Conservation (phyloP, 2,329 filamentous ascomycete genomes). For the Clonostachys rosea region DNA sequence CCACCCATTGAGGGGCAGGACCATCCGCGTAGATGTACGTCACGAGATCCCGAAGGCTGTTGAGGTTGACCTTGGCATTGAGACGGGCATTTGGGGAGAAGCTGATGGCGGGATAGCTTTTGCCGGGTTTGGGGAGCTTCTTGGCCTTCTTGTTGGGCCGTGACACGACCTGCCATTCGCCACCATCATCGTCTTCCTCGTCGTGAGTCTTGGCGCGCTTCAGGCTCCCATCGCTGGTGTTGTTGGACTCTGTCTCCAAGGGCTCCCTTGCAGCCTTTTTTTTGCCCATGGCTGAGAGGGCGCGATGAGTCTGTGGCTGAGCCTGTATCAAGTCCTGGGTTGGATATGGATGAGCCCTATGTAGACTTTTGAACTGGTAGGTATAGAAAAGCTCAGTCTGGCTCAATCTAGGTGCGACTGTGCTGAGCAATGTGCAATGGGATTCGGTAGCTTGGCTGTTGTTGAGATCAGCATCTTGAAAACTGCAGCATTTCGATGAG, state of each 20-base stretch:
- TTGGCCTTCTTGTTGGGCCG: constrained; percentile 58
- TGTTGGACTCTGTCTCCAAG: not conserved
- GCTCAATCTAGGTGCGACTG: no score
- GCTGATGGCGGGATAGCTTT: constrained; percentile 53
- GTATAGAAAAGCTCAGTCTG: no score
- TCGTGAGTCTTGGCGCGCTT: constrained; percentile 47
- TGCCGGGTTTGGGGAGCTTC: constrained; percentile 50
- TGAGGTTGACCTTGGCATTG: constrained; percentile 57
- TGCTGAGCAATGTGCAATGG: no score
- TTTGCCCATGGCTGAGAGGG: no score
- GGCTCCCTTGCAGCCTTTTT: no score
- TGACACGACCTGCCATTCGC: constrained; percentile 52
- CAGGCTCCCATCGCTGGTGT: constrained; percentile 30
- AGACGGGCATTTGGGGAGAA: constrained; percentile 55
- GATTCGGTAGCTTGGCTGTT: no score
- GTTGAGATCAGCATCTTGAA: no score
- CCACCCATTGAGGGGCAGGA: constrained; percentile 59
- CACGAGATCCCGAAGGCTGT: constrained; percentile 58
- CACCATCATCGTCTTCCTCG: constrained; percentile 18
- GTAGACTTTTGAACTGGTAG: no score
- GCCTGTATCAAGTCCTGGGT: no score
- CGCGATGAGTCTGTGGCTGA: no score
- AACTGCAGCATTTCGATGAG: no score
- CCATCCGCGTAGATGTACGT: constrained; percentile 66
- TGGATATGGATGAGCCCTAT: no score